These are phyloP conservation scores for Hypomontagnella submonticulosa DNA, from an alignment of 495 filamentous ascomycete genomes.

Conservation along the genomic window DNA sequence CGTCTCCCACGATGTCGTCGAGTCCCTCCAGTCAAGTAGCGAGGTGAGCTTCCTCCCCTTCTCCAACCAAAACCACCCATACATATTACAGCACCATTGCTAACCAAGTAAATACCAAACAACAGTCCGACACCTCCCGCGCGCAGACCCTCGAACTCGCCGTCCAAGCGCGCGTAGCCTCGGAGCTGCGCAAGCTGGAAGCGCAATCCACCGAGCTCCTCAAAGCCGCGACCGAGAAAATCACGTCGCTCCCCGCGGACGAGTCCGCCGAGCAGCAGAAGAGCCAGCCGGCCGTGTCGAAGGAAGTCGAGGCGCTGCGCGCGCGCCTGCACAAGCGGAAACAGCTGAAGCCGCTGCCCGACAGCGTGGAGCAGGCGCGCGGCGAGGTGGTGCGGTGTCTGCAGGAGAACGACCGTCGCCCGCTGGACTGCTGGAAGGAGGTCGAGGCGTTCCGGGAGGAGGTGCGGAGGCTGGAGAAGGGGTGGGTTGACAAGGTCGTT, in stretches of 20 bases:
- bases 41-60: conserved; percentile 69
- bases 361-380: conserved; percentile 77
- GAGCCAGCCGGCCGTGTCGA: conserved; percentile 56
- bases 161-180: conserved; percentile 85
- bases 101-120: conserved; percentile 15
- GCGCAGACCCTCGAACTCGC: conserved; percentile 84
- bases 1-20: conserved; percentile 85
- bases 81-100: not conserved
- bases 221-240: conserved; percentile 70
- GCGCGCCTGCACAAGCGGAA: conserved; percentile 78
- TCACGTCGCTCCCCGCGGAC: conserved; percentile 54
- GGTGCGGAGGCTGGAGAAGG: conserved; percentile 83
- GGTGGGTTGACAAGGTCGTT: conserved; percentile 87
- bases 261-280: conserved; percentile 30
- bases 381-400: conserved; percentile 83
- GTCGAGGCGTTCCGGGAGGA: conserved; percentile 89
- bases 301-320: conserved; percentile 79
- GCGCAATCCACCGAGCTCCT: conserved; percentile 66
- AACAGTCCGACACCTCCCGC: conserved; percentile 86
- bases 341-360: conserved; percentile 70
- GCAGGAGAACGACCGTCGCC: conserved; percentile 84
- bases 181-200: conserved; percentile 82
- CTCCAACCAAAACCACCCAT: not conserved
- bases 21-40: conserved; percentile 81
- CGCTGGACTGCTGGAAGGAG: conserved; percentile 95